These are phyloP conservation scores for Euphorbia celastroides DNA, from an alignment of 441 rosid genomes.

Conservation along the genomic window DNA sequence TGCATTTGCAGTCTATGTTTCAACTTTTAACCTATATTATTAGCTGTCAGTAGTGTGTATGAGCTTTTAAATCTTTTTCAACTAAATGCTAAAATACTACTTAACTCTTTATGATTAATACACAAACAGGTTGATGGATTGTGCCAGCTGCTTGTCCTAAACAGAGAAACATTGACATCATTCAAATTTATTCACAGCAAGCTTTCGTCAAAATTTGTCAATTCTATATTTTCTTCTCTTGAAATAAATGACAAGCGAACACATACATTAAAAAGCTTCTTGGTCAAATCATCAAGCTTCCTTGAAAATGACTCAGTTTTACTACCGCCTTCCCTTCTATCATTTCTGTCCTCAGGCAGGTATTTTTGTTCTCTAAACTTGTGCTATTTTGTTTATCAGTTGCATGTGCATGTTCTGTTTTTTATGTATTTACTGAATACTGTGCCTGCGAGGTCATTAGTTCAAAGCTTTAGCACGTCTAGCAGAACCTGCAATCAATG, in stretches of 20 bases:
- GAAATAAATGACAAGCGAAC: conserved; percentile 24
- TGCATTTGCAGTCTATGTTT: background rate
- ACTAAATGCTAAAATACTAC: background rate
- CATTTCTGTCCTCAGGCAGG: conserved; percentile 67
- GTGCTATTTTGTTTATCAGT: conserved; percentile 17
- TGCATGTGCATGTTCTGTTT: conserved; percentile 4
- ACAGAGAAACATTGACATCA: conserved; percentile 54
- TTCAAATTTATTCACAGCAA: conserved; percentile 72
- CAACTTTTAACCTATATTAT: background rate
- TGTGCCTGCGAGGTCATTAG: background rate
- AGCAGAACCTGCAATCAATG: background rate
- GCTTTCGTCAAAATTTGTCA: conserved; percentile 47
- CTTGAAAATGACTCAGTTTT: conserved; percentile 34
- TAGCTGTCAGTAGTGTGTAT: conserved; percentile 1
- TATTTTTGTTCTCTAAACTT: conserved; percentile 22
- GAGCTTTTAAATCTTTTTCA: background rate
- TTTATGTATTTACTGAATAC: background rate
- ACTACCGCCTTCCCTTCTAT: conserved; percentile 38
- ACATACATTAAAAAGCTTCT: conserved; percentile 47
- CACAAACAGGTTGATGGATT: conserved; percentile 59
- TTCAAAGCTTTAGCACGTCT: conserved; percentile 1
- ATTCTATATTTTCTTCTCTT: conserved; percentile 48
- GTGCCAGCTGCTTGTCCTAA: conserved; percentile 64
- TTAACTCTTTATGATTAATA: conserved; percentile 17
- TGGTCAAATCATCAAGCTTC: conserved; percentile 55